Evolutionary conservation across 78 protist genomes (phyloP), one percentile per base, ranked within the genome.

Genomic region (Dictyostelium purpureum): DNA sequence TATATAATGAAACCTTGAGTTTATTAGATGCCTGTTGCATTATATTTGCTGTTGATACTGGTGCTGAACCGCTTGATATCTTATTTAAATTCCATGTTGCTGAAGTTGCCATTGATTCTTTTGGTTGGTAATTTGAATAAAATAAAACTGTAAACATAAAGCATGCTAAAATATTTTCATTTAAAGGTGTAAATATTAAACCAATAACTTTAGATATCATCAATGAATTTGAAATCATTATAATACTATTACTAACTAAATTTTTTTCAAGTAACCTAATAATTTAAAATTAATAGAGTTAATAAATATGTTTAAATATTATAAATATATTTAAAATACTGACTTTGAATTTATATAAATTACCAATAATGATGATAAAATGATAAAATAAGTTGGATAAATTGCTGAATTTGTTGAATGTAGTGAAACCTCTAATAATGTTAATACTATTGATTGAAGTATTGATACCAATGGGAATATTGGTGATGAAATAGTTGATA

Each of bases 361-460:
- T 24, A 26, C 11, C 19, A 79, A 42, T 31, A 35, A 14, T 10
- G 77, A 65, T 1, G 88, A 28, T 21, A 47, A 6, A 47, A 47
- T 33, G 14, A 79, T 47, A 24, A 65, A 19, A 47, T 79, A 65
- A 19, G 40, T 66, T 24, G 88, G 88, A 47, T 79, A 79, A 18
- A 63, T 63, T 21, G 31, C 18, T 12, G 42, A 19, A 6, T 65
- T 49, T 1, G 54, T 33, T 16, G 77, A 33, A 35, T 79, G 24
- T 28, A 79, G 45, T n/a, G 77, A 38, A n/a, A 43, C 47, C 40
- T 79, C 88, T 21, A 79, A 24, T 3, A 28, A 19, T 43, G 88
- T 51, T 19, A 79, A 65, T 21, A 79, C 0, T 6, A 66, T 14
- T 31, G 88, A 61, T 40, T 59, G 54, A 18, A 69, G 9, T 10